Evolutionary conservation across 106 monocot species (phyloP), one percentile per base, ranked within the genome.

Genomic region (Phalaenopsis equestris): DNA sequence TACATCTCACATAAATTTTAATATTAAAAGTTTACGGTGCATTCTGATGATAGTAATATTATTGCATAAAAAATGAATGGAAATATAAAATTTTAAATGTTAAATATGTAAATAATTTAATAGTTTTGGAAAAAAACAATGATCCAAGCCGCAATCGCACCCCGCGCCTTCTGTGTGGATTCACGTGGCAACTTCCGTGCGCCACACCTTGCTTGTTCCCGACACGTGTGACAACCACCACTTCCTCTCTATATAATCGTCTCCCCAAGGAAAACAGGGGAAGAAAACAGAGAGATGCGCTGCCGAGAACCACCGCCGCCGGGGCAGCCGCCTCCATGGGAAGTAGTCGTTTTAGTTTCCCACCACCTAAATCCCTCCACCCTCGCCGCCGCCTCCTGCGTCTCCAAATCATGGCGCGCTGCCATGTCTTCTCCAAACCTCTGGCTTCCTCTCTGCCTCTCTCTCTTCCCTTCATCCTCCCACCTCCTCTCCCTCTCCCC

Each of bases 371-470:
- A 89, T 30, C 85, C 91, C 47, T 72, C 78, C 18, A 77, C 87
- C 37, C 89, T 89, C 10, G 87, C 88, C 7, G 9, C 19, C 10
- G 80, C 87, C 75, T 85, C 87, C 72, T 89, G 85, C 81, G 89
- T 92, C 57, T 89, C 82, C 81, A 87, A 78, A 37, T 70, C 79
- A 3, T 92, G 91, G 89, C 42, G 36, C 70, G 47, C 76, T 18
- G 82, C 58, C 84, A 83, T 89, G 85, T 85, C 87, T 41, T 68
- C 87, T 38, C 85, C 89, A 75, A 76, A 92, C 43, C 87, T 92
- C 41, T 92, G 91, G 91, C 11, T n/a, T 12, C 77, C 79, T 78
- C 52, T 87, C 78, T 89, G 85, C 73, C 80, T 75, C 65, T 56
- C 84, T 45, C 81, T 56, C 81, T 85, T 46, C 77, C 89, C 89